Percentiles rank a stretch among this genome's conserved stretches.
Evolutionary conservation across 495 filamentous ascomycete species (phyloP).

Genomic region (Parathielavia appendiculata): DNA sequence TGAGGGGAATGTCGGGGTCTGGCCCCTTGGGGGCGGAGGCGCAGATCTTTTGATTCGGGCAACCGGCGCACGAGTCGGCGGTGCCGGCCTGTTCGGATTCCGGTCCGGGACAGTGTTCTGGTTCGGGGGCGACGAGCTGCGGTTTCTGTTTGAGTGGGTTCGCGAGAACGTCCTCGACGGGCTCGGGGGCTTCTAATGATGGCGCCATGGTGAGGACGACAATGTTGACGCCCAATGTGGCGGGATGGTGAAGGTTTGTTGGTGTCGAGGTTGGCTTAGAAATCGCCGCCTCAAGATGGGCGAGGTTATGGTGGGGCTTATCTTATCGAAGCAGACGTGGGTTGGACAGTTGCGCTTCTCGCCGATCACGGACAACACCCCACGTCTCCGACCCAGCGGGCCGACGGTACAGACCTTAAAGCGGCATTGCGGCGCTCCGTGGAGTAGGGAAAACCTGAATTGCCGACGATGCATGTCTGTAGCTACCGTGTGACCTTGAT

Average conservation of each 20-base stretch:
- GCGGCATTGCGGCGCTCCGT: too few species aligned
- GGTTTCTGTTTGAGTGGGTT: constrained; percentile 66
- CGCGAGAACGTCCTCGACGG: constrained; percentile 59
- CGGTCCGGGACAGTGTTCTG: constrained; percentile 94
- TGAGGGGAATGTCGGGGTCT: constrained; percentile 86
- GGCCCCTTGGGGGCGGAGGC: constrained; percentile 91
- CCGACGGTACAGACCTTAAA: background rate
- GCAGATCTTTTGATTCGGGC: constrained; percentile 94
- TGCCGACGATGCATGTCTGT: background rate
- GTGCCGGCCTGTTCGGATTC: constrained; percentile 80
- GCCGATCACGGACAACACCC: constrained; percentile 16
- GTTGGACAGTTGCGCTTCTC: background rate
- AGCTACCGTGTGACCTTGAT: too few species aligned
- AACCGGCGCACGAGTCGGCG: constrained; percentile 84
- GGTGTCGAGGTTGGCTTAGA: constrained; percentile 19
- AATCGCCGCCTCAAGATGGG: constrained; percentile 16
- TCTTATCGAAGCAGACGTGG: constrained; percentile 16
- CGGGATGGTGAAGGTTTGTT: background rate
- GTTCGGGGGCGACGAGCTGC: constrained; percentile 85
- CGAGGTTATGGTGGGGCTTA: constrained; percentile 13
- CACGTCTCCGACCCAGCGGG: constrained; percentile 8
- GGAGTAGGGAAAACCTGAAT: background rate
- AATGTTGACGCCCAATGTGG: too few species aligned
- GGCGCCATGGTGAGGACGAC: constrained; percentile 36
- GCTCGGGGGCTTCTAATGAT: constrained; percentile 61